Conservation (phyloP, 2,329 filamentous ascomycete genomes). For the Fusarium sublunatum region DNA sequence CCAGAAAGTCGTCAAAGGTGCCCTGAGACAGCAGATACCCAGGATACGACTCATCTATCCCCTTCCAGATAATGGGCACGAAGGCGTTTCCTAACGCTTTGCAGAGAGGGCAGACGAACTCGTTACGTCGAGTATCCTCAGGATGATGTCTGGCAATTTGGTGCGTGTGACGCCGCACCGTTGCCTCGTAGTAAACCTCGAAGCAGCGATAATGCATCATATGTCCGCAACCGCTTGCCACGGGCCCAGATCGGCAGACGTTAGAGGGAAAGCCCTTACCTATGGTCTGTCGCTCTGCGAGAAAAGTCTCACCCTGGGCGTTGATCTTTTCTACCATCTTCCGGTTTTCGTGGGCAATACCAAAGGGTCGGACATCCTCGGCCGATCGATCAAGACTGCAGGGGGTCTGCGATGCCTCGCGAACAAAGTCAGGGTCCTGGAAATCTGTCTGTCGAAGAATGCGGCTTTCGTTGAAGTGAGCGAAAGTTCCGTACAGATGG, state of each 20-base stretch:
- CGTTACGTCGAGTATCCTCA: conserved; percentile 79
- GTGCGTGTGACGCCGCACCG: conserved; percentile 82
- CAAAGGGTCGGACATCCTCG: conserved; percentile 86
- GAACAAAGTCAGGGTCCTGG: conserved; percentile 82
- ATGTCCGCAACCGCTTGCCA: conserved; percentile 92
- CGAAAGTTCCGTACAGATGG: conserved; percentile 91
- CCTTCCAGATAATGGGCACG: conserved; percentile 94
- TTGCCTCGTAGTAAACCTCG: conserved; percentile 88
- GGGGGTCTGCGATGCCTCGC: conserved; percentile 83
- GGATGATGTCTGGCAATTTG: conserved; percentile 96
- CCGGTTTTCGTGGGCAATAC: conserved; percentile 88
- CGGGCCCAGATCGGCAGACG: conserved; percentile 76
- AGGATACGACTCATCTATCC: conserved; percentile 85
- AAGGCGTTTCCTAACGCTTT: conserved; percentile 97
- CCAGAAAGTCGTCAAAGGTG: conserved; percentile 76
- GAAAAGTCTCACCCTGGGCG: conserved; percentile 75
- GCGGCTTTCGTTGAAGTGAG: conserved; percentile 84
- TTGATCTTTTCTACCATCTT: conserved; percentile 81
- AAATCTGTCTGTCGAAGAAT: conserved; percentile 89
- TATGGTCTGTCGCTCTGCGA: conserved; percentile 81
- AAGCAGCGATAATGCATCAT: conserved; percentile 99
- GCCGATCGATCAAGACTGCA: conserved; percentile 85
- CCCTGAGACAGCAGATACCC: conserved; percentile 71
- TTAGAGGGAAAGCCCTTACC: conserved; percentile 87
- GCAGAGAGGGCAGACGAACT: conserved; percentile 96